Evolutionary conservation across 805 yeast genomes (phyloP).

Genomic region (Hanseniaspora hatyaiensis): DNA sequence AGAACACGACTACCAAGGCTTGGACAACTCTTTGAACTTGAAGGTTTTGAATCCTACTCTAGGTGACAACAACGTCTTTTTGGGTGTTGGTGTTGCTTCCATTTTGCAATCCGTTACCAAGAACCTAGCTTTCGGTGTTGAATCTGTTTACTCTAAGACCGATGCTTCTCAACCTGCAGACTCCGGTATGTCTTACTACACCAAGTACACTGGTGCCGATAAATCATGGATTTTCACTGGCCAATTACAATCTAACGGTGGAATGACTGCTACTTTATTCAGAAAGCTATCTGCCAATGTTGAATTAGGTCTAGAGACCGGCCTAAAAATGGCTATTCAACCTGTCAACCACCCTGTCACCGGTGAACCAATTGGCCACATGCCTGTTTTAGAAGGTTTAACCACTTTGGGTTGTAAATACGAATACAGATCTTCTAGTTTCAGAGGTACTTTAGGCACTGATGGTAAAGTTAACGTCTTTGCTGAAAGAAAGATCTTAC

Average conservation of each 20-base stretch:
- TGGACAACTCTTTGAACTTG: slow-evolving; percentile 77
- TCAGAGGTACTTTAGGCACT: slow-evolving; percentile 89
- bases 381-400: slow-evolving; percentile 77
- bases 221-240: slow-evolving; percentile 90
- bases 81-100: slow-evolving; percentile 89
- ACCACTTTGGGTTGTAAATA: slow-evolving; percentile 95
- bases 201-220: slow-evolving; percentile 61
- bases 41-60: slow-evolving; percentile 84
- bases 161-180: slow-evolving; percentile 74
- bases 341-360: slow-evolving; percentile 65
- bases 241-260: slow-evolving; percentile 87
- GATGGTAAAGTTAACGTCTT: slow-evolving; percentile 82
- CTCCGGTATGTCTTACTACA: slow-evolving; percentile 78
- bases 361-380: slow-evolving; percentile 70
- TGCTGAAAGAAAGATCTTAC: slow-evolving; percentile 86
- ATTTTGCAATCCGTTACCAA: slow-evolving; percentile 80
- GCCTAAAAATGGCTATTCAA: slow-evolving; percentile 60
- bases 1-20: slow-evolving; percentile 90
- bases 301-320: slow-evolving; percentile 88
- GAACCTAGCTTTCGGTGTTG: slow-evolving; percentile 76
- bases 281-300: slow-evolving; percentile 84
- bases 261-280: slow-evolving; percentile 82
- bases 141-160: slow-evolving; percentile 68
- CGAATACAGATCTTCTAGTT: slow-evolving; percentile 90
- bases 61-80: slow-evolving; percentile 41